Percentiles rank a stretch among this genome's conserved stretches.
Conservation (phyloP, 78 protist genomes). For the Bigelowiella natans region DNA sequence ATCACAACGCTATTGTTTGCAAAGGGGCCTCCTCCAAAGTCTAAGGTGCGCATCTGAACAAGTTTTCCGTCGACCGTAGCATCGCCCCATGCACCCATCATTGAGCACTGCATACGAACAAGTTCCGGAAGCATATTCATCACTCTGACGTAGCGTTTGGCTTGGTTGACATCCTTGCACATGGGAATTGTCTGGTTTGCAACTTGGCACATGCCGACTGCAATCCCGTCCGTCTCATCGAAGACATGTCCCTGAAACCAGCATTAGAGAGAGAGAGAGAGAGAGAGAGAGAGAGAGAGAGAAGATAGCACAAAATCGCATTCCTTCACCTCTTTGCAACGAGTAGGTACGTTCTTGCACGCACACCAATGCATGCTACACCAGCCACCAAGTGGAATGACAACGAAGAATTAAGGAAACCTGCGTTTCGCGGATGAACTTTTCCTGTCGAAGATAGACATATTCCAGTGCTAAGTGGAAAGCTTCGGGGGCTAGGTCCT, state of each 20-base stretch:
- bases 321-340: too few relatives aligned
- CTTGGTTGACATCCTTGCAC: background rate
- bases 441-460: background rate
- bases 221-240: conserved; percentile 16
- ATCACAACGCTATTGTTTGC: background rate
- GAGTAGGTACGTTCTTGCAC: too few relatives aligned
- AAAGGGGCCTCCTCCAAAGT: conserved; percentile 26
- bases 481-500: background rate
- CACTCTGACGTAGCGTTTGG: background rate
- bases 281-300: too few relatives aligned
- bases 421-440: background rate
- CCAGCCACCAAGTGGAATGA: too few relatives aligned
- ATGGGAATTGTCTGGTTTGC: conserved; percentile 4
- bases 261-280: too few relatives aligned
- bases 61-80: conserved; percentile 13
- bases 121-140: conserved; percentile 27
- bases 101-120: conserved; percentile 13
- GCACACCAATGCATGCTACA: too few relatives aligned
- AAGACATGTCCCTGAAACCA: too few relatives aligned
- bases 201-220: conserved; percentile 8
- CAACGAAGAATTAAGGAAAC: background rate
- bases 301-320: too few relatives aligned
- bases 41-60: conserved; percentile 1
- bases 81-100: conserved; percentile 25
- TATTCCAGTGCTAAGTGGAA: conserved; percentile 12